Percentiles rank a stretch among this genome's conserved stretches.
Evolutionary conservation across 495 filamentous ascomycete species (phyloP).

Genomic region (Penicillium taxi): DNA sequence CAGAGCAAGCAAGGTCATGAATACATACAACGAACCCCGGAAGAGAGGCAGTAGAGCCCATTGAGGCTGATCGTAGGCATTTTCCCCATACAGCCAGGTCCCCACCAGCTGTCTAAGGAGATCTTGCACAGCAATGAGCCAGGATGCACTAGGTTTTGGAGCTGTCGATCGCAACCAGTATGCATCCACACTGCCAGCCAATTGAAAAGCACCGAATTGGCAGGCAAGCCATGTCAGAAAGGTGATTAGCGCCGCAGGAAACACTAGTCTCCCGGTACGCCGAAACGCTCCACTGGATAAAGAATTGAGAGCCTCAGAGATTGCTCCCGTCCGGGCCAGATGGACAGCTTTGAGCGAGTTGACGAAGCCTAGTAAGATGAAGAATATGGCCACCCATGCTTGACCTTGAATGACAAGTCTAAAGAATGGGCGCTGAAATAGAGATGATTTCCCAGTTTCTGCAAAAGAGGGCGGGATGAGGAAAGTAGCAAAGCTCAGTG

Average conservation of each 20-base stretch:
- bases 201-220: constrained; percentile 8
- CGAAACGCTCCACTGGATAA: constrained; percentile 9
- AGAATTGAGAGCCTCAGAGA: constrained; percentile 4
- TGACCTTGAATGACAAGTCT: constrained; percentile 10
- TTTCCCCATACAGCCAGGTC: constrained; percentile 8
- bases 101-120: not conserved
- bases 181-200: constrained; percentile 8
- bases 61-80: constrained; percentile 10
- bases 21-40: constrained; percentile 10
- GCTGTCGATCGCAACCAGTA: constrained; percentile 7
- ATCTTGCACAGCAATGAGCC: constrained; percentile 2
- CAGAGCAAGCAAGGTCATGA: constrained; percentile 7
- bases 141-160: constrained; percentile 4
- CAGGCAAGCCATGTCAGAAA: constrained; percentile 5
- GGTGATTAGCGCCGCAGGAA: constrained; percentile 6
- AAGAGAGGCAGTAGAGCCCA: constrained; percentile 8
- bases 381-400: constrained; percentile 9
- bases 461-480: constrained; percentile 4
- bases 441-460: constrained; percentile 4
- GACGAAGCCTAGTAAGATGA: constrained; percentile 9
- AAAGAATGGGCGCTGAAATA: constrained; percentile 9
- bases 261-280: constrained; percentile 8
- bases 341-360: constrained; percentile 10
- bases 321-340: constrained; percentile 8
- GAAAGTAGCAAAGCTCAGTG: constrained; percentile 7